Evolutionary conservation across 305 asterid species (phyloP).

Genomic region (Solanum hybrid): DNA sequence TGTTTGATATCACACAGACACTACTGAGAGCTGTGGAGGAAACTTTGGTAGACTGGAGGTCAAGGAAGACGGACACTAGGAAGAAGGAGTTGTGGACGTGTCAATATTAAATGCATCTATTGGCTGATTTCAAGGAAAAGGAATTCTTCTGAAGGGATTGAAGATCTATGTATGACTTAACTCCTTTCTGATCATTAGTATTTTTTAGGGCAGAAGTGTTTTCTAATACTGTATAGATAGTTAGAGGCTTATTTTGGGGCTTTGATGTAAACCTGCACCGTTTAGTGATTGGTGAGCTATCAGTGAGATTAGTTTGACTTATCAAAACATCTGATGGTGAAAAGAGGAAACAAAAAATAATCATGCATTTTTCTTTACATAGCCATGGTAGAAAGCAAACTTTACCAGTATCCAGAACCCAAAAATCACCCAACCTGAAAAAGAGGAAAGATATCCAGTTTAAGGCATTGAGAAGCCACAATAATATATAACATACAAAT

Average conservation of each 20-base stretch:
- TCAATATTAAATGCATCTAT: not conserved
- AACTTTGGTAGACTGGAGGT: not conserved
- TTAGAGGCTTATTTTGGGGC: not conserved
- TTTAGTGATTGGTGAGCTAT: not conserved
- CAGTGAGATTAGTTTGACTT: not conserved
- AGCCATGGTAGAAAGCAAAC: conserved; percentile 4
- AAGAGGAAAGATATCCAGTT: conserved; percentile 15
- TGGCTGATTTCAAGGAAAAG: not conserved
- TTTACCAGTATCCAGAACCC: conserved; percentile 98
- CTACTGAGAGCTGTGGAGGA: not conserved
- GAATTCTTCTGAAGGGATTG: not conserved
- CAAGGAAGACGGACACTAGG: not conserved
- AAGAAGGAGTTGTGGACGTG: not conserved
- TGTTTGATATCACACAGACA: not conserved
- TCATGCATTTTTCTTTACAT: not conserved
- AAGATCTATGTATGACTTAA: not conserved
- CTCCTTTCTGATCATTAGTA: not conserved
- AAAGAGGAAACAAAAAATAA: not conserved
- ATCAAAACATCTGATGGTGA: not conserved
- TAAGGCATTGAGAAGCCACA: conserved; percentile 13
- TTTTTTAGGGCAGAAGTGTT: not conserved
- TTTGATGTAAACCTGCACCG: not conserved
- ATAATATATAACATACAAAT: conserved; percentile 1
- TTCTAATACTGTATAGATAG: not conserved
- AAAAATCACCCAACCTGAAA: conserved; percentile 91